Evolutionary conservation across 2,329 filamentous ascomycete genomes (phyloP), one percentile per base, ranked within the genome.

Genomic region (Clarireedia hainanense): DNA sequence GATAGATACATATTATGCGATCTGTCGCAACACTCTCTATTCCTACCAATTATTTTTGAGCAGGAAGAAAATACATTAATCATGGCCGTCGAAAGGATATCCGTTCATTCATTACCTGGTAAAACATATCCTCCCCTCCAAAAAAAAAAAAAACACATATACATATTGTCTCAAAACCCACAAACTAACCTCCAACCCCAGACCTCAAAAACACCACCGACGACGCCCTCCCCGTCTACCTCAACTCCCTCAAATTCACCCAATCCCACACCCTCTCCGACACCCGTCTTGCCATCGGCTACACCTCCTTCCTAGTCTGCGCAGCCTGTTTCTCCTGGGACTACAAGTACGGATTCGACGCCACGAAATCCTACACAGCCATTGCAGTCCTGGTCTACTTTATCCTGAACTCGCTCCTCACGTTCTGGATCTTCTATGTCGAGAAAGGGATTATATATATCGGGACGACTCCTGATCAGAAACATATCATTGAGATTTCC

Each of bases 201-300:
- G 94, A 97, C 71, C 86, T 99, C 61, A 97, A 97, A 74, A 95
- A 94, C 75, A 95, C 91, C 40, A 90, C 89, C 63, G 94, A 99
- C 75, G 94, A 99, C 74, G 90, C 91, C 56, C 85, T 99, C 58
- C 84, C 88, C 57, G 91, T 94, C 74, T 97, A 97, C 76, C 84
- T 99, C 61, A 92, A 89, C 73, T 88, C 84, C 34, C 84, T 97
- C 70, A 85, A 79, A 63, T 96, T 96, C 77, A 80, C 76, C 60
- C 91, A 95, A 73, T 85, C 88, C 61, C 86, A 97, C 74, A 79
- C 74, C 57, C 84, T 94, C 48, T 83, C 85, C 65, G 91, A 97
- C 68, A 81, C 95, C 48, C 89, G 90, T 53, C 84, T 99, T 47
- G 79, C 77, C 0, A 78, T 99, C 7, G 94, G 94, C 61, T 97